phyloP scores from a whole-genome alignment of 2,329 filamentous ascomycete species.

The Colletotrichum cordylinicola region DNA sequence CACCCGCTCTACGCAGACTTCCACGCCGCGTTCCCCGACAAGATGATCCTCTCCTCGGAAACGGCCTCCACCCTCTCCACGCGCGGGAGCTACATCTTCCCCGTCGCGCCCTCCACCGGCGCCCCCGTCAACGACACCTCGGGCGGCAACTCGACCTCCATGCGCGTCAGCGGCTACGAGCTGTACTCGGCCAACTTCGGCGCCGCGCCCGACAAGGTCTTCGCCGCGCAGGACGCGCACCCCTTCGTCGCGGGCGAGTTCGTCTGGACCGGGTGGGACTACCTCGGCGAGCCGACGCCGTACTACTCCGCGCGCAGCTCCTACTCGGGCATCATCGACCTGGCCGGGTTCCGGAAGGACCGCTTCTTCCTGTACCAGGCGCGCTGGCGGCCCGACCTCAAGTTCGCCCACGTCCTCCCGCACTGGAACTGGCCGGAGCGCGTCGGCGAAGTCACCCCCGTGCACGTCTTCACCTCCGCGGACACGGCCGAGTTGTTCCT shows the following conservation, averaged over 20 bases:
- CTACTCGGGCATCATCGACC: conserved; percentile 62
- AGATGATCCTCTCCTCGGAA: conserved; percentile 51
- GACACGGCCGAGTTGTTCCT: conserved; percentile 62
- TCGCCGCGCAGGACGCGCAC: conserved; percentile 50
- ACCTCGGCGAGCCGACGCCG: conserved; percentile 56
- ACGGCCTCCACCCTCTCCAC: conserved; percentile 51
- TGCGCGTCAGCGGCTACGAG: conserved; percentile 55
- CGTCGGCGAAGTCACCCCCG: conserved; percentile 52
- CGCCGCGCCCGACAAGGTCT: conserved; percentile 59
- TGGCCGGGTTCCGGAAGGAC: conserved; percentile 63
- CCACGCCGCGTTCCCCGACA: conserved; percentile 48
- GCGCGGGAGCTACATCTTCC: conserved; percentile 58
- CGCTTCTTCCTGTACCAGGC: conserved; percentile 61
- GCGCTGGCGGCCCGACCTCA: conserved; percentile 54
- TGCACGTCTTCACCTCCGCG: conserved; percentile 57
- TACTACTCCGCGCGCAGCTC: conserved; percentile 53
- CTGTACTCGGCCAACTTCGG: conserved; percentile 54
- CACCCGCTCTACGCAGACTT: conserved; percentile 45
- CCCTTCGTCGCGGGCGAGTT: conserved; percentile 60
- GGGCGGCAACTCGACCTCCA: conserved; percentile 40
- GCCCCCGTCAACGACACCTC: conserved; percentile 41
- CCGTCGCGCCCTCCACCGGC: conserved; percentile 45
- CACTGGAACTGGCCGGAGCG: conserved; percentile 62
- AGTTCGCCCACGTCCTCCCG: conserved; percentile 57
- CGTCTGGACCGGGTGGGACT: conserved; percentile 58